Evolutionary conservation across 805 yeast genomes (phyloP), one percentile per base, ranked within the genome.

Genomic region (Lachancea meyersii): DNA sequence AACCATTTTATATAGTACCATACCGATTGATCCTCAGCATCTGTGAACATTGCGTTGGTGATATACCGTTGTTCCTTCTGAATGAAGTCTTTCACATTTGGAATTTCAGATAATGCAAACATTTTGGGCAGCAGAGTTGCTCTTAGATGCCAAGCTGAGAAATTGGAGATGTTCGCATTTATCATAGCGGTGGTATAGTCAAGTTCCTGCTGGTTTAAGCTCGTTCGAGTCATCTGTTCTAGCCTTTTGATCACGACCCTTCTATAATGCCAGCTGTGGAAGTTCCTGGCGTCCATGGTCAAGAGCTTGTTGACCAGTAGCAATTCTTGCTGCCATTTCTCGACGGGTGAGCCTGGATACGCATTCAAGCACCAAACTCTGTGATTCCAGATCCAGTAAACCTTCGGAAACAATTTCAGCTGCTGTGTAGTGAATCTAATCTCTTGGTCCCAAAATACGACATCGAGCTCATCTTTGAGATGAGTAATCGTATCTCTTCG

Each of bases 341-440:
- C 41, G 3, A 44, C 38, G 2, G 57, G 49, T 9, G 82, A 76
- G 0, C 56, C 52, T 1, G 72, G 69, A 26, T 76, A 75, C 16
- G 68, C 58, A 27, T 75, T 71, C 31, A 91, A 63, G 34, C 84
- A 74, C 97, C 98, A 93, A 9, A 75, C 65, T 28, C 98, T 70
- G 59, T 93, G 97, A 52, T 81, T 84, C 97, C 97, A 93, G 10
- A 93, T 80, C 96, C 97, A 93, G 58, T 93, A 93, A 31, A 89
- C 86, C 60, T 93, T 93, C 1, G 98, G 97, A 50, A 65, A 80
- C 43, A 70, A 63, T 42, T 75, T 75, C 52, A 93, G 63, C 49
- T 79, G 75, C 0, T 59, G 62, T 66, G 81, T 69, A 1, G 80
- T 71, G 55, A 86, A 79, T 19, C 63, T 49, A 35, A 93, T 67